Evolutionary conservation across 2,329 filamentous ascomycete species (phyloP), one percentile per base, ranked within the genome.

Genomic region (Aspergillus cejpii): DNA sequence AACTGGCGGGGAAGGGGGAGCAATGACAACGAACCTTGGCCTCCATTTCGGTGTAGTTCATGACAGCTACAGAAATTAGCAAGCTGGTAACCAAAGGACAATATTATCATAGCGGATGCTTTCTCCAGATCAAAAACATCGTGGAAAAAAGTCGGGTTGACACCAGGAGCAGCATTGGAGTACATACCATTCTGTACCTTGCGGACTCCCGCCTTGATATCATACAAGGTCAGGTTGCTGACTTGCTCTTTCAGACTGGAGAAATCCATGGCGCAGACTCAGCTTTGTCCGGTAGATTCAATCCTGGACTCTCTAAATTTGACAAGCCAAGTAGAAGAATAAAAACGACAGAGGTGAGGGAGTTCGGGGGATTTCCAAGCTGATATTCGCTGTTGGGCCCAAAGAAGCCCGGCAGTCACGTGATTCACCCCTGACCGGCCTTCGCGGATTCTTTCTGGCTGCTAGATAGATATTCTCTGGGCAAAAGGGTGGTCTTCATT

Each of bases 31-130:
- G 40, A 53, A 76, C 77, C 72, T 83, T 83, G 47, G 78, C 68
- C 71, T 94, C 87, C 86, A 92, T 91, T 65, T 96, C 90, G 33
- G 90, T 95, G 69, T 91, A 95, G 72, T 95, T 96, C 90, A 96
- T 95, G 49, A 95, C 89, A 55, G 89, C 89, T 95, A 60, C 52
- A 48, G 37, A 50, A 41, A 47, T 52, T 41, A 47, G 52, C 58
- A 48, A 56, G 48, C 47, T 45, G 49, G 43, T 39, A 41, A 47
- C 41, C 21, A 36, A 44, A 15, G 15, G 14, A 11, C 11, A 15
- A 24, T 24, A 8, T 8, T 20, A 11, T 17, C 31, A 34, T 12
- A 20, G 14, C 17, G 17, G 15, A 20, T 17, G 17, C 5, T 12
- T 8, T n/a, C 17, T 31, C 31, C 15, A 17, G 14, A 8, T 11